Base-by-base conservation (phyloP, 257 asterid genomes). In the Mentha longifolia region DNA sequence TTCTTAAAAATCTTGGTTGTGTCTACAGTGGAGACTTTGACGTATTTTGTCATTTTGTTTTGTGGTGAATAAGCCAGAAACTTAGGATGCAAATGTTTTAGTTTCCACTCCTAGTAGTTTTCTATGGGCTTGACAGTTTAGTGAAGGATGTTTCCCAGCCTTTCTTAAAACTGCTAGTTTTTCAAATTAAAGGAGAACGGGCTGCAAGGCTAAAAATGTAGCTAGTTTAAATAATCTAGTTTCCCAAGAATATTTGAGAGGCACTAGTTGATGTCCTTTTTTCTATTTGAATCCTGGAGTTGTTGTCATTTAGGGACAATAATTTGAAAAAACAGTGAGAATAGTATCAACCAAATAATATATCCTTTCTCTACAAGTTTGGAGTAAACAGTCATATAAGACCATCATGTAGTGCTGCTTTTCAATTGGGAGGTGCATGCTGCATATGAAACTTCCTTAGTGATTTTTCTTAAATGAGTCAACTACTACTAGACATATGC, bases 361-460 rank as follows among this genome's bases (percentile, higher is more conserved):
- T 33, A 4, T 17, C 60, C 41, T 77, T 65, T 59, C 71, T 9
- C 37, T 59, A n/a, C 30, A 77, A 72, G 65, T 51, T 65, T 30
- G 41, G 42, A 42, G 54, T 47, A 25, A 42, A 9, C 64, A 42
- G 37, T 12, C 13, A 25, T 43, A 49, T 39, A 46, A 19, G 45
- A 78, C 69, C 74, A 65, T 61, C 45, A 65, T 28, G 43, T 68
- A 14, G 54, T 58, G 39, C 74, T 59, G 20, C 68, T 49, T 37
- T 56, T 51, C 39, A 42, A 15, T 12, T 49, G 52, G 33, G 35
- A 66, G 59, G 60, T 65, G 58, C 61, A 16, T 71, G 61, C 67
- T 50, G 16, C 72, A 55, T 12, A 28, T 12, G 67, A 17, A 58
- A 52, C 41, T 47, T 42, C 63, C 62, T 42, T 46, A 14, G 19